Conservation (phyloP, 1,284 basidiomycete genomes). For the Coniophora puteana region DNA sequence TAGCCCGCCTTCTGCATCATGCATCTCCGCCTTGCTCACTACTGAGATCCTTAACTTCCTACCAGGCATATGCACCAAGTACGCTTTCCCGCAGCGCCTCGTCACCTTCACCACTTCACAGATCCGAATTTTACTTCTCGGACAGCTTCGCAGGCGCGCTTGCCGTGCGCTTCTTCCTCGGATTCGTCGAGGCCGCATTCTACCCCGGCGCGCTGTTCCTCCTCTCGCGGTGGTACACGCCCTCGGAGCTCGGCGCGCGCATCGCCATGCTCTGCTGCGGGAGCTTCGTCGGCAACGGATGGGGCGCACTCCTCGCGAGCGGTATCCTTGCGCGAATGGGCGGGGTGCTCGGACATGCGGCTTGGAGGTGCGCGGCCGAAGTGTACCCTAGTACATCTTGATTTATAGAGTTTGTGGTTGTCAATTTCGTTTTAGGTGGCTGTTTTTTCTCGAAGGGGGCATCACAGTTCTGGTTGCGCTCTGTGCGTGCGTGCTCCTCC, state of each 20-base stretch:
- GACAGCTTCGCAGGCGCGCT: slow-evolving; percentile 41
- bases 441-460: slow-evolving; percentile 72
- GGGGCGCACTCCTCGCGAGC: slow-evolving; percentile 73
- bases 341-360: slow-evolving; percentile 60
- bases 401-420: slow-evolving; percentile 2
- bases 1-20: too few relatives aligned
- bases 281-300: slow-evolving; percentile 74
- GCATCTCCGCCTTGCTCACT: too few relatives aligned
- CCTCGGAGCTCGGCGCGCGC: slow-evolving; percentile 56
- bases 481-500: slow-evolving; percentile 58
- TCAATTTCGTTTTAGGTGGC: slow-evolving; percentile 43
- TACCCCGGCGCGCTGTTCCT: slow-evolving; percentile 57
- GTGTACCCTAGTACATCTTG: neutral
- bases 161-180: slow-evolving; percentile 69
- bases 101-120: slow-evolving; percentile 1
- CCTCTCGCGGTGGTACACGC: slow-evolving; percentile 26
- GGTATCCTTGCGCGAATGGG: slow-evolving; percentile 68
- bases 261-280: slow-evolving; percentile 70
- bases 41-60: too few relatives aligned
- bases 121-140: neutral
- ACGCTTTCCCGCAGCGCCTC: neutral
- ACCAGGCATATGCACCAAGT: too few relatives aligned
- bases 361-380: slow-evolving; percentile 57
- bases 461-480: slow-evolving; percentile 65
- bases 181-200: slow-evolving; percentile 63